These are phyloP conservation scores for Lichenothelia convexa DNA, from an alignment of 495 filamentous ascomycete genomes.

Conservation along the genomic window DNA sequence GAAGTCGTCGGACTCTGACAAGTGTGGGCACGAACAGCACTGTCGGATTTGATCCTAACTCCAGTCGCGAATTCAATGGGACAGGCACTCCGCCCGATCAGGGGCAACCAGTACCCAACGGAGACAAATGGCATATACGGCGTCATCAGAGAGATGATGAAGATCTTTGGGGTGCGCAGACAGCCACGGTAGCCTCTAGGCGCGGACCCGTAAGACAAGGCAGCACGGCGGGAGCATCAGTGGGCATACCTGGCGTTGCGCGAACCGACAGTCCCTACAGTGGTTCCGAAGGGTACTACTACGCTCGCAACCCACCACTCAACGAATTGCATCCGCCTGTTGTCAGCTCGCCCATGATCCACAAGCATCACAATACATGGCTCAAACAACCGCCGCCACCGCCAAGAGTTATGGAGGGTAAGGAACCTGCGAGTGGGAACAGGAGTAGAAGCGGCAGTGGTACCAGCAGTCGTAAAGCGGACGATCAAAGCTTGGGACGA, in stretches of 20 bases:
- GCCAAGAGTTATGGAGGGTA: slow-evolving; percentile 74
- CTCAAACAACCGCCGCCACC: slow-evolving; percentile 79
- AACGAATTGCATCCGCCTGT: slow-evolving; percentile 78
- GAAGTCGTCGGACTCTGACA: slow-evolving; percentile 34
- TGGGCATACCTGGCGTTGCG: slow-evolving; percentile 33
- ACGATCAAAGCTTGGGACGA: slow-evolving; percentile 16
- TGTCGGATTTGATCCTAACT: slow-evolving; percentile 2
- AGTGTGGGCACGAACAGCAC: slow-evolving; percentile 13
- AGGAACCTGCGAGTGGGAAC: slow-evolving; percentile 37
- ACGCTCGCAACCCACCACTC: slow-evolving; percentile 55
- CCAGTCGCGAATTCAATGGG: slow-evolving; percentile 5
- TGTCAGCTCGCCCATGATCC: slow-evolving; percentile 51
- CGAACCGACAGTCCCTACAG: slow-evolving; percentile 19
- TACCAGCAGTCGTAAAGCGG: slow-evolving; percentile 14
- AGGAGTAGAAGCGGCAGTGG: slow-evolving; percentile 29
- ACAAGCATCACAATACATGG: slow-evolving; percentile 51
- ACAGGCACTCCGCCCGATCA: background rate
- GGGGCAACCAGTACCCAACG: slow-evolving; percentile 10
- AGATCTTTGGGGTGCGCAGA: slow-evolving; percentile 48
- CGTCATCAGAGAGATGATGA: slow-evolving; percentile 76
- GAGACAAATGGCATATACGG: slow-evolving; percentile 50
- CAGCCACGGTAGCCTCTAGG: background rate
- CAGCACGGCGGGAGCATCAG: slow-evolving; percentile 23
- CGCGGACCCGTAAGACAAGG: slow-evolving; percentile 1
- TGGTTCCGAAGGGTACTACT: slow-evolving; percentile 38